Conservation (phyloP, 768 basidiomycete genomes). For the Scleroderma bovista region DNA sequence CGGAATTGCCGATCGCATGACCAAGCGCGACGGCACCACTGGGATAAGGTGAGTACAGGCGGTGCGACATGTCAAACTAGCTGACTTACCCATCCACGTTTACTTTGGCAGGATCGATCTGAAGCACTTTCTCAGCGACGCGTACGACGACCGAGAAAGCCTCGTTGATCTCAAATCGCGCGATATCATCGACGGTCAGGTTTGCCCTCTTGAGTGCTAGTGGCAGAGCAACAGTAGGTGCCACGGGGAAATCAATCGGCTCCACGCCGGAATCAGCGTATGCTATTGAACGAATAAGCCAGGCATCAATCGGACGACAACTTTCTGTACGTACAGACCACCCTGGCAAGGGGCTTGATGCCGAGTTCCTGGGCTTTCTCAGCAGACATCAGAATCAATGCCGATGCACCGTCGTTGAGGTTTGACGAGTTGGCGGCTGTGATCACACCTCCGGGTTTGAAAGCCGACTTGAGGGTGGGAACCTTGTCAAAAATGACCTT, state of each 20-base stretch:
- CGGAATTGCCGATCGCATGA: slow-evolving; percentile 95
- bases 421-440: slow-evolving; percentile 96
- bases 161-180: slow-evolving; percentile 95
- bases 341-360: slow-evolving; percentile 87
- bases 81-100: slow-evolving; percentile 76
- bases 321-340: slow-evolving; percentile 68
- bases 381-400: slow-evolving; percentile 90
- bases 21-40: slow-evolving; percentile 97
- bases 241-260: slow-evolving; percentile 95
- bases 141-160: slow-evolving; percentile 94
- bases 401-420: slow-evolving; percentile 94
- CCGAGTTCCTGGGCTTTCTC: slow-evolving; percentile 90
- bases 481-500: slow-evolving; percentile 94
- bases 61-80: slow-evolving; percentile 1
- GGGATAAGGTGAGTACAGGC: slow-evolving; percentile 19
- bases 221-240: slow-evolving; percentile 89
- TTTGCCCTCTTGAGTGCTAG: slow-evolving; percentile 83
- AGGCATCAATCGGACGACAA: neutral
- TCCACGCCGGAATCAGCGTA: slow-evolving; percentile 97
- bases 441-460: slow-evolving; percentile 85
- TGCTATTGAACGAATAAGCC: slow-evolving; percentile 41
- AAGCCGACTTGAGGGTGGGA: slow-evolving; percentile 80
- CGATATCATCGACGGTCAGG: slow-evolving; percentile 75
- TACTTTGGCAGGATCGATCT: slow-evolving; percentile 81
- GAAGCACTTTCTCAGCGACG: slow-evolving; percentile 83